These are phyloP conservation scores for Agaricales sp. DNA, from an alignment of 1,284 basidiomycete genomes.

Conservation along the genomic window DNA sequence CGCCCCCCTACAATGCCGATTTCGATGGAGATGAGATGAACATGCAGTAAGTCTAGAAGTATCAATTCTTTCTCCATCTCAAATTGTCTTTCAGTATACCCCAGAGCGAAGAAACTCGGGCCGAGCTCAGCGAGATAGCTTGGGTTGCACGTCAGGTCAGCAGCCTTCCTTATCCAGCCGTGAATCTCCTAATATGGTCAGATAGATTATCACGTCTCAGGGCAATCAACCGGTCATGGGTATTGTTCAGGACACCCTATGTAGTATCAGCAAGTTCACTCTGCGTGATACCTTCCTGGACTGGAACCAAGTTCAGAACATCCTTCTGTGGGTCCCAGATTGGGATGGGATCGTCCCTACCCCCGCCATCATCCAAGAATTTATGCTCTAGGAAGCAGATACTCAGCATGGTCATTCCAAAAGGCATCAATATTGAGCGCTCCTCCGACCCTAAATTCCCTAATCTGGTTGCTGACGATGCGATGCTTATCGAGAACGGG, in stretches of 20 bases:
- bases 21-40: conserved; percentile 99
- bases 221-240: conserved; percentile 99
- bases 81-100: conserved; percentile 57
- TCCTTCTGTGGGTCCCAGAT: conserved; percentile 93
- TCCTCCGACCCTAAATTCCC: conserved; percentile 72
- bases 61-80: conserved; percentile 6
- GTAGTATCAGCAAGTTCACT: conserved; percentile 96
- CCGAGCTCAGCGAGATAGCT: conserved; percentile 95
- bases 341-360: conserved; percentile 94
- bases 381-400: conserved; percentile 99
- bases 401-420: conserved; percentile 86
- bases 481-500: conserved; percentile 95
- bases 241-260: conserved; percentile 98
- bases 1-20: conserved; percentile 91
- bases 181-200: too few species aligned
- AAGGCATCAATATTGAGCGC: conserved; percentile 90
- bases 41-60: conserved; percentile 72
- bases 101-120: conserved; percentile 98
- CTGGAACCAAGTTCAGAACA: conserved; percentile 93
- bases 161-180: too few species aligned
- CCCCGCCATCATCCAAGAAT: conserved; percentile 88
- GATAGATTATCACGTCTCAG: conserved; percentile 95
- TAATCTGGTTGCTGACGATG: conserved; percentile 84
- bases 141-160: conserved; percentile 95
- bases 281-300: conserved; percentile 91